Percentiles rank a stretch among this genome's conserved stretches.
phyloP scores from a whole-genome alignment of 2,329 filamentous ascomycete species.

The Xylaria sp. region DNA sequence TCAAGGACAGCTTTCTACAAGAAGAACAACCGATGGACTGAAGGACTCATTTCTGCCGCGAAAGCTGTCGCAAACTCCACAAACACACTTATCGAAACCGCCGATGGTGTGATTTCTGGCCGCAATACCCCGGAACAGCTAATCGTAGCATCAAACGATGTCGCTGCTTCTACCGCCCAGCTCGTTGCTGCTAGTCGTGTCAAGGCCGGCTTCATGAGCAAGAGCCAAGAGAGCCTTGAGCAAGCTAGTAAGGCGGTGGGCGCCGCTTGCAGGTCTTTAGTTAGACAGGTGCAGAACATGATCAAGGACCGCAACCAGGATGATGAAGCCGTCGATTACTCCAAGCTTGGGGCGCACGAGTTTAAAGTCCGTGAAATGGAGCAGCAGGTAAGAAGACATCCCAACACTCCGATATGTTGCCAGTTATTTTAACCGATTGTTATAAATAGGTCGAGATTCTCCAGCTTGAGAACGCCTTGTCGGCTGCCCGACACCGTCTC shows the following conservation, averaged over 20 bases:
- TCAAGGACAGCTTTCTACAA: constrained; percentile 97
- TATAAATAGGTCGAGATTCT: constrained; percentile 86
- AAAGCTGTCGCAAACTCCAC: constrained; percentile 95
- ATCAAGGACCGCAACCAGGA: constrained; percentile 87
- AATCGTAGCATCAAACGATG: constrained; percentile 97
- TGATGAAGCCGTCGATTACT: constrained; percentile 88
- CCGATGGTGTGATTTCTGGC: constrained; percentile 91
- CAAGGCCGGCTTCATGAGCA: constrained; percentile 98
- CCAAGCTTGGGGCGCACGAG: constrained; percentile 88
- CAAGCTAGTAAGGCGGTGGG: constrained; percentile 93
- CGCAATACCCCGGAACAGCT: constrained; percentile 96
- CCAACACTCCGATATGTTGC: constrained; percentile 2
- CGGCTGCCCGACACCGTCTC: constrained; percentile 80
- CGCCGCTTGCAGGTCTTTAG: constrained; percentile 84
- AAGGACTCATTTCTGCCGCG: constrained; percentile 94
- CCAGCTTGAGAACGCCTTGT: constrained; percentile 88
- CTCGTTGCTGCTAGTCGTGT: constrained; percentile 94
- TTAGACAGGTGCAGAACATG: constrained; percentile 93
- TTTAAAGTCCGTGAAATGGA: constrained; percentile 99
- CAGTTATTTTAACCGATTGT: constrained; percentile 39
- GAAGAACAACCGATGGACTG: constrained; percentile 99
- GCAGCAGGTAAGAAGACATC: constrained; percentile 79
- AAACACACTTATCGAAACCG: constrained; percentile 96
- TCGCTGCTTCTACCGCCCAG: constrained; percentile 95
- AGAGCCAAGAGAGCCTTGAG: constrained; percentile 92